Evolutionary conservation across 164 flowering plant species (phyloP), one percentile per base, ranked within the genome.

Genomic region (Euptelea pleiosperma): DNA sequence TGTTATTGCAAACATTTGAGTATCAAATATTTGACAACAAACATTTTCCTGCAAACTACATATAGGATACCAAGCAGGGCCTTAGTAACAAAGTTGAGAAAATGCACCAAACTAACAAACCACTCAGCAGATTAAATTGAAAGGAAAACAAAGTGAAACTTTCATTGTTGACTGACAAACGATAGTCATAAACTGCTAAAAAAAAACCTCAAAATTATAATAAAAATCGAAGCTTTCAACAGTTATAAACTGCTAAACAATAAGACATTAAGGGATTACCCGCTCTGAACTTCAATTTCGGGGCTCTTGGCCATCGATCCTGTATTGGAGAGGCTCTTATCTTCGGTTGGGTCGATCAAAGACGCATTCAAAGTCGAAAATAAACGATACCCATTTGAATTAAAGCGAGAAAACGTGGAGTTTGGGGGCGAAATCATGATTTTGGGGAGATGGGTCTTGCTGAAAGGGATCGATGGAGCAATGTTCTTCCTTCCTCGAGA

Each of bases 281-380:
- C 8, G 63, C 55, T 65, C 44, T 62, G 63, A 60, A 77, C 74
- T 58, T 69, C 63, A 47, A 56, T 24, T n/a, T 50, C 52, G 8
- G 63, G 51, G 36, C 16, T 40, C 25, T 37, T 29, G 11, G 40
- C 9, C 5, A 8, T 24, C 12, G 55, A 14, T 4, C 6, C 33
- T 9, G 21, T 7, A 53, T 34, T 39, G 19, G 57, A 24, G 43
- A 33, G 10, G 31, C 41, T 37, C 18, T 43, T 49, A n/a, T 44
- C 72, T 18, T 54, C 61, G 30, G 41, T 14, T 42, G 60, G 70
- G 47, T 61, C 53, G 24, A 45, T 49, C 45, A 58, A 55, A 52
- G 65, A 51, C 55, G 65, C 60, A 31, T 34, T 61, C n/a, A 60
- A 52, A 35, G 24, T 26, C 34, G 70, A 70, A 60, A 30, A 18